Evolutionary conservation across 2,329 filamentous ascomycete genomes (phyloP), one percentile per base, ranked within the genome.

Genomic region (Arachnopeziza araneosa): DNA sequence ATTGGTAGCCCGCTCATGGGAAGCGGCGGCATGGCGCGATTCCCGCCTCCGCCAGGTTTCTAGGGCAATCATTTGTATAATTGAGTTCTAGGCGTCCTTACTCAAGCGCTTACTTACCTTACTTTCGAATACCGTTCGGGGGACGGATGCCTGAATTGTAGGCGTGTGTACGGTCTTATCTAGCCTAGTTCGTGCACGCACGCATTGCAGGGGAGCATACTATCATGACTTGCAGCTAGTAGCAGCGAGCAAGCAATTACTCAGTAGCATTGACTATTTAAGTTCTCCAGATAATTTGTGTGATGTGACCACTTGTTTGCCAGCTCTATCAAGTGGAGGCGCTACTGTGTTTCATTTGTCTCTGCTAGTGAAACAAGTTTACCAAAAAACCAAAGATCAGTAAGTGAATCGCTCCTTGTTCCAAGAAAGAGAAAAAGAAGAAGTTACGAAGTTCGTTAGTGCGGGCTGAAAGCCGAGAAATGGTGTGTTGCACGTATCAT

Each of bases 1-100:
- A 89, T 90, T 62, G 85, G 87, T 51, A 90, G 87, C 70, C 88
- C 87, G 1, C 74, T 86, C 56, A 75, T 80, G 32, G 76, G 80
- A 57, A 62, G 62, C 17, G 67, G 66, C 49, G 61, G 64, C 52
- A 62, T 68, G 12, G 61, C 68, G 26, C 67, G 69, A 21, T 70
- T 70, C 51, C 57, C 65, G 24, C 66, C 67, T 50, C 68, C 69
- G 36, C 67, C 66, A 12, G 67, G 69, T 59, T 68, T 68, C 50
- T 70, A 59, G 32, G 50, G 57, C 50, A 23, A 48, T 64, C 60
- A 52, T 60, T 66, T 64, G 56, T 66, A 63, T 59, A 60, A 60
- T 61, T 62, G 60, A 60, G n/a, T 60, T 60, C 62, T 30, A 44
- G 60, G 56, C 60, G 60, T 59, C 30, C 36, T 57, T 58, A 52